These are phyloP conservation scores for Capronia coronata DNA, from an alignment of 2,329 filamentous ascomycete genomes.

Conservation along the genomic window DNA sequence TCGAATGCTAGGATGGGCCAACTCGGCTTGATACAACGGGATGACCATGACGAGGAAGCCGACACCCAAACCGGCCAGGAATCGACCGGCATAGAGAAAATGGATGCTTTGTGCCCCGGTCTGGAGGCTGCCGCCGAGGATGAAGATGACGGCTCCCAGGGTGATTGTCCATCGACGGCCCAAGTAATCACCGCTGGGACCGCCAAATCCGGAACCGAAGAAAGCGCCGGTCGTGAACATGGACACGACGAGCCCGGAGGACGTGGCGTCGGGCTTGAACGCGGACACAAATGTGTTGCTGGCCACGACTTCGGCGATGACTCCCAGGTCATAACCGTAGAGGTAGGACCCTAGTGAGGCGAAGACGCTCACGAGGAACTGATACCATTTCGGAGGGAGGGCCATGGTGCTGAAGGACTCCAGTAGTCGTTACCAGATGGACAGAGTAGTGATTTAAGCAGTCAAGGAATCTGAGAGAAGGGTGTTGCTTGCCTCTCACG, in stretches of 20 bases:
- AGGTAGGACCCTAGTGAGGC: constrained; percentile 54
- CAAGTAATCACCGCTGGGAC: constrained; percentile 56
- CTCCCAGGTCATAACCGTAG: constrained; percentile 55
- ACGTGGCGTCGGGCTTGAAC: constrained; percentile 28
- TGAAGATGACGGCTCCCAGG: constrained; percentile 63
- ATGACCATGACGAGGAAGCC: constrained; percentile 59
- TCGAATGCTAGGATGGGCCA: constrained; percentile 70
- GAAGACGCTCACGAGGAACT: constrained; percentile 55
- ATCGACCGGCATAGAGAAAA: constrained; percentile 65
- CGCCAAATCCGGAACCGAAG: constrained; percentile 60
- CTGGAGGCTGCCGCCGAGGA: constrained; percentile 65
- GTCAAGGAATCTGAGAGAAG: too few species aligned
- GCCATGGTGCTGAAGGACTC: constrained; percentile 40
- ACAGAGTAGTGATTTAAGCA: not conserved
- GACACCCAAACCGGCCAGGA: constrained; percentile 61
- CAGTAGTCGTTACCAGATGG: not conserved
- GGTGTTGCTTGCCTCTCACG: too few species aligned
- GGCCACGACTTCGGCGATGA: constrained; percentile 53
- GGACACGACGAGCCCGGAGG: constrained; percentile 63
- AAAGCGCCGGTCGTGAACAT: constrained; percentile 73
- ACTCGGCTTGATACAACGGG: constrained; percentile 70
- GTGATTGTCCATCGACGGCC: constrained; percentile 68
- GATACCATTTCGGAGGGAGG: constrained; percentile 53
- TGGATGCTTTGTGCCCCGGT: constrained; percentile 56
- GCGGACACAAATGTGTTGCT: constrained; percentile 33